A percentile compares a stretch with the other conserved stretches of the same genome.
phyloP scores from a whole-genome alignment of 441 rosid genomes.

The Mallotus japonicus region DNA sequence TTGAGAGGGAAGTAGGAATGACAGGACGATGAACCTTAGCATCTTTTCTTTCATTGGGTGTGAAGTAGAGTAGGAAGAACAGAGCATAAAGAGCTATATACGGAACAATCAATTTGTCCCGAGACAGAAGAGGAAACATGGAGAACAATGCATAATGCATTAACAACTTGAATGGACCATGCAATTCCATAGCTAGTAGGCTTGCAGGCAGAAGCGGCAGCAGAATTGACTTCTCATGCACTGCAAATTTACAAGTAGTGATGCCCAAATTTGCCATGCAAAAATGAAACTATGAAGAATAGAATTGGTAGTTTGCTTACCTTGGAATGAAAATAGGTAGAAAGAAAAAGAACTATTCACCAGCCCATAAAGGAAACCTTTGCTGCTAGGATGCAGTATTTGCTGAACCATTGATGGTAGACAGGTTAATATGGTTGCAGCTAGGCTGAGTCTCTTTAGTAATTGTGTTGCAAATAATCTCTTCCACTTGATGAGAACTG shows the following conservation, averaged over 20 bases:
- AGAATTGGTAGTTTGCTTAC: constrained; percentile 29
- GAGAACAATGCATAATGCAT: constrained; percentile 75
- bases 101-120: constrained; percentile 72
- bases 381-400: constrained; percentile 63
- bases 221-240: constrained; percentile 91
- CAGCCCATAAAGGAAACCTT: constrained; percentile 79
- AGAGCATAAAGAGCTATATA: constrained; percentile 50
- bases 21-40: constrained; percentile 22
- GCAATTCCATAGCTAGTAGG: constrained; percentile 62
- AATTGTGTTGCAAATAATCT: constrained; percentile 55
- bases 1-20: constrained; percentile 19
- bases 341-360: constrained; percentile 80
- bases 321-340: constrained; percentile 89
- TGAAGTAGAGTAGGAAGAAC: constrained; percentile 47
- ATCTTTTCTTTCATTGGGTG: constrained; percentile 34
- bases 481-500: constrained; percentile 85
- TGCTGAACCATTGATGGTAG: constrained; percentile 92
- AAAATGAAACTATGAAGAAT: constrained; percentile 2
- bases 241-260: constrained; percentile 38
- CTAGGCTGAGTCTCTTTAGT: constrained; percentile 56
- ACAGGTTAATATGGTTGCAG: constrained; percentile 59
- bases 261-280: constrained; percentile 9
- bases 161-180: constrained; percentile 46
- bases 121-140: constrained; percentile 80
- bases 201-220: constrained; percentile 86